A percentile compares a stretch with the other conserved stretches of the same genome.
phyloP scores from a whole-genome alignment of 2,329 filamentous ascomycete genomes.

The Cordyceps cicadae region DNA sequence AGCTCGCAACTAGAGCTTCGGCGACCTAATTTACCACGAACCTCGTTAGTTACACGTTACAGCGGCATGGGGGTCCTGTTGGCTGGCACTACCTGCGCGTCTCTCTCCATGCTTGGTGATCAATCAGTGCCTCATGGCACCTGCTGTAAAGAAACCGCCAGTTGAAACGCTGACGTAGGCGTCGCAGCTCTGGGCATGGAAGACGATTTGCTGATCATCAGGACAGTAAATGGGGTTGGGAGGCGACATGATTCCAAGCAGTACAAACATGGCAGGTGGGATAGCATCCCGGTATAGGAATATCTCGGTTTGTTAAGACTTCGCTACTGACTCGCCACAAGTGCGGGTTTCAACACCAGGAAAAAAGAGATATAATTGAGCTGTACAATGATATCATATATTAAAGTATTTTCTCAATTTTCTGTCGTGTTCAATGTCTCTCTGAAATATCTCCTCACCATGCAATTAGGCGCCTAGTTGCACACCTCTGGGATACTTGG shows the following conservation, averaged over 20 bases:
- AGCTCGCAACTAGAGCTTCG: slow-evolving; percentile 29
- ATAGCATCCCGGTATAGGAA: slow-evolving; percentile 11
- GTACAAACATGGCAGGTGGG: background rate
- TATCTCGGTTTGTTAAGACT: slow-evolving; percentile 8
- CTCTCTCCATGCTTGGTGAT: slow-evolving; percentile 27
- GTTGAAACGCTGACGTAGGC: background rate
- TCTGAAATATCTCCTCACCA: no score
- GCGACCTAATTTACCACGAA: slow-evolving; percentile 22
- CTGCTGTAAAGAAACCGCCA: background rate
- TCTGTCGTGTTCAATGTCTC: no score
- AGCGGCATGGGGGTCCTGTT: background rate
- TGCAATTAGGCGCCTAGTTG: no score
- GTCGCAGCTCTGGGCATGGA: background rate
- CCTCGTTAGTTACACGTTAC: background rate
- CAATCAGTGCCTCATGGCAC: slow-evolving; percentile 4
- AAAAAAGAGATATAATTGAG: background rate
- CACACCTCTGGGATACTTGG: no score
- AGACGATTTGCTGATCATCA: background rate
- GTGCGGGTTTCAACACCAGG: background rate
- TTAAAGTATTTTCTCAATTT: no score
- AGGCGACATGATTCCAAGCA: background rate
- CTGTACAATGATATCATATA: background rate
- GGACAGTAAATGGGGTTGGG: background rate
- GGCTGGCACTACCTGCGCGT: slow-evolving; percentile 26
- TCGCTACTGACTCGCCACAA: background rate